Conservation (phyloP, 768 basidiomycete genomes). For the Naganishia onofrii region DNA sequence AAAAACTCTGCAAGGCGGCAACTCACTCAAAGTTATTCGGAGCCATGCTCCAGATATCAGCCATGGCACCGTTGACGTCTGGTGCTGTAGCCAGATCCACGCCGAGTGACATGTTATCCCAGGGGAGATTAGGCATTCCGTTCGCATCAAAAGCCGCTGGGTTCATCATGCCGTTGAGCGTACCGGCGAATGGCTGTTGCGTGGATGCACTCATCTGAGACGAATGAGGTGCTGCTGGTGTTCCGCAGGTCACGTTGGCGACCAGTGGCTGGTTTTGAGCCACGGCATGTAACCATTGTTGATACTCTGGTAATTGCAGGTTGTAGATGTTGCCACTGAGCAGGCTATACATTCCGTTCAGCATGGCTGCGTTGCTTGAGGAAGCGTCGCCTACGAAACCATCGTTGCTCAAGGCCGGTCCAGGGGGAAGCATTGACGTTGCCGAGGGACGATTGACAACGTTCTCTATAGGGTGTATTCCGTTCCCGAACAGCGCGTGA, state of each 20-base stretch:
- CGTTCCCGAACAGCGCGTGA: not conserved
- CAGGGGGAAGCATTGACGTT: not conserved
- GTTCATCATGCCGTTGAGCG: not conserved
- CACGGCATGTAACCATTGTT: constrained; percentile 13
- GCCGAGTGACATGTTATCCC: constrained; percentile 7
- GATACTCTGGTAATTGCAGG: constrained; percentile 18
- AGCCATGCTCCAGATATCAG: constrained; percentile 33
- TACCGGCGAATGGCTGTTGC: not conserved
- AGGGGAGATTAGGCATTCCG: not conserved
- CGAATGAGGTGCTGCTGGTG: not conserved
- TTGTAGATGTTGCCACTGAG: constrained; percentile 24
- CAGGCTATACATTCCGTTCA: constrained; percentile 16
- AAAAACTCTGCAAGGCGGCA: too few species aligned
- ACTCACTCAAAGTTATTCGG: constrained; percentile 34
- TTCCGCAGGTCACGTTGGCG: not conserved
- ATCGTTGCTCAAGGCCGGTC: not conserved
- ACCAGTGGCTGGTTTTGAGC: not conserved
- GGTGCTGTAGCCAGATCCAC: constrained; percentile 11
- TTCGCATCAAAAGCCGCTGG: not conserved
- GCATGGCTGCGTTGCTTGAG: constrained; percentile 12
- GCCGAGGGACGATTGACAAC: not conserved
- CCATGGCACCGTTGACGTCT: constrained; percentile 27
- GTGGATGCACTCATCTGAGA: not conserved
- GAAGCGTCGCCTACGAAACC: not conserved
- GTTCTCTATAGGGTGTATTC: not conserved